These are phyloP conservation scores for Coemansia sp. DNA, from an alignment of 192 early-diverging fungal genomes.

Conservation along the genomic window DNA sequence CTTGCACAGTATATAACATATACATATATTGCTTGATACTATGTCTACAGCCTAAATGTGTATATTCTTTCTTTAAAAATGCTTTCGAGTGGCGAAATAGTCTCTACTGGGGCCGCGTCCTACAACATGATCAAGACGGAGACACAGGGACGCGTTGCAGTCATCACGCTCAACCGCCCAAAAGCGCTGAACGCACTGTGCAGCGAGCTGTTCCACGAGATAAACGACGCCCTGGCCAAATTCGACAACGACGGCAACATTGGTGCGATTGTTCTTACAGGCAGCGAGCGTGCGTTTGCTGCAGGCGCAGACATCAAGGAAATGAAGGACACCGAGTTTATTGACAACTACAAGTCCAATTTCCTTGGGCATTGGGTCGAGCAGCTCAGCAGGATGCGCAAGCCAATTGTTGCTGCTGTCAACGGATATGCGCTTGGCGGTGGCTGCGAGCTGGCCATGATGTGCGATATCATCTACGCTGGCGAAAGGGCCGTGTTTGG, in stretches of 20 bases:
- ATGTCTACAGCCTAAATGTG: background rate
- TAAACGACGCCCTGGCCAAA: conserved; percentile 82
- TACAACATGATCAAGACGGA: conserved; percentile 66
- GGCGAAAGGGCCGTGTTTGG: conserved; percentile 96
- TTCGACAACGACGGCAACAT: conserved; percentile 78
- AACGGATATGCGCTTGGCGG: conserved; percentile 98
- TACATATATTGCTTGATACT: background rate
- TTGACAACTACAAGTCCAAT: conserved; percentile 86
- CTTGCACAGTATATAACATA: background rate
- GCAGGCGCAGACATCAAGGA: conserved; percentile 99
- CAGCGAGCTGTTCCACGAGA: conserved; percentile 88
- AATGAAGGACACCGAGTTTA: conserved; percentile 88
- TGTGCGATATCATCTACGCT: conserved; percentile 99
- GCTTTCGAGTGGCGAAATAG: conserved; percentile 22
- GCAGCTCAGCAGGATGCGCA: conserved; percentile 85
- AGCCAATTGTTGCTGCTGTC: conserved; percentile 97
- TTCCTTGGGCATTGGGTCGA: conserved; percentile 93
- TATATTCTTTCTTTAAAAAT: background rate
- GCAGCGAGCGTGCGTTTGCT: conserved; percentile 95
- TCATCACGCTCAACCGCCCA: conserved; percentile 91
- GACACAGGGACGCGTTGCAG: conserved; percentile 77
- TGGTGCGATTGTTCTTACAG: conserved; percentile 94
- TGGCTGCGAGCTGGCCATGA: conserved; percentile 99
- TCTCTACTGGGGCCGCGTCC: conserved; percentile 23
- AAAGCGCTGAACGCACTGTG: conserved; percentile 97